Base-by-base conservation (phyloP, 2,329 filamentous ascomycete genomes). In the Emydomyces testavorans region DNA sequence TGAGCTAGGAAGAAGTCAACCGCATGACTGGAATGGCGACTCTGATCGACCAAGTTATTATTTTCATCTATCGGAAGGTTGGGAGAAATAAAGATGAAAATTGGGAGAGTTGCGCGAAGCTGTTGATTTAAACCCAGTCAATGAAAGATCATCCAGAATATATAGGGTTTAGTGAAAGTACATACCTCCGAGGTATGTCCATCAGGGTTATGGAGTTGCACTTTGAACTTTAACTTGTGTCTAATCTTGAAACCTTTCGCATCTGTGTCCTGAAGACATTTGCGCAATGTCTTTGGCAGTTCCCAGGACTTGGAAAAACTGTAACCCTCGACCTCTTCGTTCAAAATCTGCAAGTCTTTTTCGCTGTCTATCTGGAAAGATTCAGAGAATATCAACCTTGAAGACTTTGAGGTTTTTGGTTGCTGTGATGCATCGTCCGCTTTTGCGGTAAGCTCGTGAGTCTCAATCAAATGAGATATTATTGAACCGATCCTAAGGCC, bases 41-140 rank as follows among this genome's bases (percentile, higher is more conserved):
- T 71, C 58, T 79, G 76, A 46, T 76, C 73, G 46, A 85, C 71
- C 1, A 96, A 75, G 57, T 85, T 82, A 57, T 94, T 92, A 51
- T 90, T 78, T 45, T 94, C 87, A 58, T 92, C 86, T 31, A 95
- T 78, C 0, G 87, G 83, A 58, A 94, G 80, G 60, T 92, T 92
- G 0, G 92, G 90, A 4, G 92, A 98, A 56, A 96, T 95, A 67
- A 94, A 95, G 32, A 98, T 82, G 47, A 87, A 87, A 13, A 96
- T 78, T 1, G 92, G 89, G 26, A 96, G 78, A 35, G 88, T 92
- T 39, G 90, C 90, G 45, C 90, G 83, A 45, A 95, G 78, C 80
- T 85, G 55, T 28, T 29, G 44, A 42, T 28, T 50, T n/a, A 32
- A 32, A 50, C 18, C 31, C 20, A 52, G 62, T 47, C 45, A 48